Conservation (phyloP, 805 yeast species). For the Ogataea minuta region DNA sequence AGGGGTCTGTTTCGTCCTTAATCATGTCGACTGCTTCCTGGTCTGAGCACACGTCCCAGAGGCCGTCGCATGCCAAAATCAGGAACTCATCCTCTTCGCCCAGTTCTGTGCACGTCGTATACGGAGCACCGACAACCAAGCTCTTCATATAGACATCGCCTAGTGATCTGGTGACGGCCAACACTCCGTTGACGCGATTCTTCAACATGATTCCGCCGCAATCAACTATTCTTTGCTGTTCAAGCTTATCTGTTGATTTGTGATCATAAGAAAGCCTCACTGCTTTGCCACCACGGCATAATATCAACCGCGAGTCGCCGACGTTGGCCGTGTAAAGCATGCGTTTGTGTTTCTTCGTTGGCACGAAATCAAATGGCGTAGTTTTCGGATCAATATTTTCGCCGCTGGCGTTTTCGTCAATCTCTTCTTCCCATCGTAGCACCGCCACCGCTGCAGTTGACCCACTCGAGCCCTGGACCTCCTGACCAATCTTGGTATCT, state of each 20-base stretch:
- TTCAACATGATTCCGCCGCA: conserved; percentile 87
- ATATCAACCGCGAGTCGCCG: conserved; percentile 86
- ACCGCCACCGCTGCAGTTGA: conserved; percentile 96
- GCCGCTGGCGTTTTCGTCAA: conserved; percentile 13
- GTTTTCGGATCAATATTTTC: conserved; percentile 16
- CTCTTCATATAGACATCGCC: conserved; percentile 94
- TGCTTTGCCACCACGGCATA: conserved; percentile 73
- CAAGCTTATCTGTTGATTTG: conserved; percentile 80
- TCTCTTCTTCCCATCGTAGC: conserved; percentile 70
- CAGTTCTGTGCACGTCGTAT: conserved; percentile 83
- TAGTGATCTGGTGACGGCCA: conserved; percentile 89
- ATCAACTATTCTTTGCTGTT: conserved; percentile 68
- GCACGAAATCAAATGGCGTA: conserved; percentile 47
- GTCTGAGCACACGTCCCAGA: conserved; percentile 93
- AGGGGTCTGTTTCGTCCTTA: conserved; percentile 52
- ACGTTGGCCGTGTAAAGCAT: conserved; percentile 92
- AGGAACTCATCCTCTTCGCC: conserved; percentile 67
- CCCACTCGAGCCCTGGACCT: conserved; percentile 74
- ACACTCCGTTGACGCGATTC: conserved; percentile 90
- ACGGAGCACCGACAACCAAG: conserved; percentile 85
- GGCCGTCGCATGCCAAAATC: conserved; percentile 92
- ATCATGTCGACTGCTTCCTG: conserved; percentile 78
- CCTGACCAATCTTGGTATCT: conserved; percentile 62
- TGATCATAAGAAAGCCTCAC: conserved; percentile 87
- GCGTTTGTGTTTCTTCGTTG: conserved; percentile 52